Percentiles rank a stretch among this genome's conserved stretches.
Conservation (phyloP, 2,329 filamentous ascomycete genomes). For the Epichloe brachyelytri region DNA sequence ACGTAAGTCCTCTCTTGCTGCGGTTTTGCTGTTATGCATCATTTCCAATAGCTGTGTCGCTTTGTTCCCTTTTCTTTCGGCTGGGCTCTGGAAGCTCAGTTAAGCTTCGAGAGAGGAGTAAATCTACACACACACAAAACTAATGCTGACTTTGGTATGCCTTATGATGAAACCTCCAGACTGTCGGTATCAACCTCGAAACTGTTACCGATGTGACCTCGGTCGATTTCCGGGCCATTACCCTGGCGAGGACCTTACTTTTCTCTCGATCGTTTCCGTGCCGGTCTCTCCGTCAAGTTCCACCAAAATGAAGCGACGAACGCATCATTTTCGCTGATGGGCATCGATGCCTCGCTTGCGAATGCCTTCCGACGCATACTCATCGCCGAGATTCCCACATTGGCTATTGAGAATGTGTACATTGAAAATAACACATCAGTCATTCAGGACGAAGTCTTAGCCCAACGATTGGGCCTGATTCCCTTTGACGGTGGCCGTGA, state of each 20-base stretch:
- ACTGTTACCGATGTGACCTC: slow-evolving; percentile 82
- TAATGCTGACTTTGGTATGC: neutral
- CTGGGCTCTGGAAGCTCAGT: neutral
- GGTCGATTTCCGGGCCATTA: slow-evolving; percentile 83
- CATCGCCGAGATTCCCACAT: slow-evolving; percentile 83
- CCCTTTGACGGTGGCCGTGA: slow-evolving; percentile 71
- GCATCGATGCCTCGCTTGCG: slow-evolving; percentile 82
- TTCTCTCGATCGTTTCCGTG: slow-evolving; percentile 58
- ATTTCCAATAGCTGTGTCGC: neutral
- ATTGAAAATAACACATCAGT: slow-evolving; percentile 95
- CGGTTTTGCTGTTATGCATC: neutral
- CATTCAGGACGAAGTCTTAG: slow-evolving; percentile 93
- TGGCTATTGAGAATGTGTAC: slow-evolving; percentile 89
- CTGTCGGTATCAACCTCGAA: slow-evolving; percentile 77
- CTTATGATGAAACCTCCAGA: slow-evolving; percentile 32
- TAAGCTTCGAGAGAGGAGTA: neutral
- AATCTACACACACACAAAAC: neutral
- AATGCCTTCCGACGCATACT: slow-evolving; percentile 97
- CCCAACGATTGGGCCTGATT: slow-evolving; percentile 78
- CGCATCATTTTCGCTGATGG: slow-evolving; percentile 79
- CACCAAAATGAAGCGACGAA: slow-evolving; percentile 71
- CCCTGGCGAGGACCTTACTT: slow-evolving; percentile 74
- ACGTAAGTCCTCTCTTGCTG: slow-evolving; percentile 28
- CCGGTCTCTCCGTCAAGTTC: slow-evolving; percentile 63
- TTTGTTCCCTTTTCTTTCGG: neutral